Conservation (phyloP, 192 early-diverging fungal genomes). For the Coemansia sp. region DNA sequence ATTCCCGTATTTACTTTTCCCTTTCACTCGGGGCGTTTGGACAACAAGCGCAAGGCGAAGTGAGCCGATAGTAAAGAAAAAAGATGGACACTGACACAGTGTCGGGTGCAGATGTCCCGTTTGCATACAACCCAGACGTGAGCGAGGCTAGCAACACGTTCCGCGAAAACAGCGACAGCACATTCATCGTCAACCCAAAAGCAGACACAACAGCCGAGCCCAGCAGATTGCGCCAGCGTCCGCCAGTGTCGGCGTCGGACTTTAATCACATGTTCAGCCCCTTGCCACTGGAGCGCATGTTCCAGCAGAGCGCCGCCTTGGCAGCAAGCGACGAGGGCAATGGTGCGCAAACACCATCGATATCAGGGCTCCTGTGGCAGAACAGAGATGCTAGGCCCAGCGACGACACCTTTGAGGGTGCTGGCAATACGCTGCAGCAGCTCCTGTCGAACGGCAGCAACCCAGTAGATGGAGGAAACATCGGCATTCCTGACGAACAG, state of each 20-base stretch:
- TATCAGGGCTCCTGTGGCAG: constrained; percentile 40
- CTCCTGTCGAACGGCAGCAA: constrained; percentile 47
- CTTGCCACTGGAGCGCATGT: constrained; percentile 42
- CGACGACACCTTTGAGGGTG: constrained; percentile 31
- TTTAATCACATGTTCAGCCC: constrained; percentile 55
- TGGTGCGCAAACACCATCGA: constrained; percentile 19
- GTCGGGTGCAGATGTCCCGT: not conserved
- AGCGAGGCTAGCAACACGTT: constrained; percentile 5
- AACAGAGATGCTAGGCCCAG: constrained; percentile 8
- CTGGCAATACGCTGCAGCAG: constrained; percentile 43
- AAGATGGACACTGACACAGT: constrained; percentile 5
- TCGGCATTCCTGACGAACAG: not conserved
- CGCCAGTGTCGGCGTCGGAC: constrained; percentile 30
- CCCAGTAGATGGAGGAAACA: constrained; percentile 15
- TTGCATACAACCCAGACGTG: not conserved
- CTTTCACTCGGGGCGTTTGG: not conserved
- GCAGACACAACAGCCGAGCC: constrained; percentile 9
- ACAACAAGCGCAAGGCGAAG: not conserved
- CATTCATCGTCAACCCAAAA: constrained; percentile 36
- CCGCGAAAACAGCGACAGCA: constrained; percentile 19
- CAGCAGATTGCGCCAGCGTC: constrained; percentile 17
- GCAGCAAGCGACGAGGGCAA: constrained; percentile 7
- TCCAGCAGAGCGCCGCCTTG: constrained; percentile 19
- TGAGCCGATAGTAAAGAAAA: not conserved
- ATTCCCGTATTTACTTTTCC: too few species aligned